phyloP scores from a whole-genome alignment of 2,329 filamentous ascomycete species.

The Aspergillus brunneoviolaceus region DNA sequence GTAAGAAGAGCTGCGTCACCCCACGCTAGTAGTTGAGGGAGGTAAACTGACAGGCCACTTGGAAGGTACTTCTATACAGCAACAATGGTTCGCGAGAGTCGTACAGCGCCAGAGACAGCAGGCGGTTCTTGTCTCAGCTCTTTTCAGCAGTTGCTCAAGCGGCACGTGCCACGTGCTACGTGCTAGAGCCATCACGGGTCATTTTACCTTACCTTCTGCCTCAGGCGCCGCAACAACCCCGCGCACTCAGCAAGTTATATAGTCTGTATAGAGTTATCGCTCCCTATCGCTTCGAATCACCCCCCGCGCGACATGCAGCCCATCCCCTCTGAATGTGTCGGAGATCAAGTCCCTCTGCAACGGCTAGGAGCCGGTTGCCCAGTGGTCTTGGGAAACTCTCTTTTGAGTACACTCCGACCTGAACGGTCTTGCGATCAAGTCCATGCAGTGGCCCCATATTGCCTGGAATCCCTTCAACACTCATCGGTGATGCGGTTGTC shows the following conservation, averaged over 20 bases:
- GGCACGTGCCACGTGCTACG: neutral
- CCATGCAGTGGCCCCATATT: neutral
- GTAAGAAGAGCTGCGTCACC: conserved; percentile 7
- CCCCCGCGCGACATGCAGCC: neutral
- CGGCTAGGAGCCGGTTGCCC: neutral
- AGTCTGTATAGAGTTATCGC: neutral
- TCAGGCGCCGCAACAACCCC: neutral
- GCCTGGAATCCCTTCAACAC: too few species aligned
- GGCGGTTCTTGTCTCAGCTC: too few species aligned
- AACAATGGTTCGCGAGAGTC: too few species aligned
- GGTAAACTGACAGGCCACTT: neutral
- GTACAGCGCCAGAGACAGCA: too few species aligned
- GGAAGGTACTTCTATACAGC: too few species aligned
- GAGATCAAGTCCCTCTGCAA: neutral
- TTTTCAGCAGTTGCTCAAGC: neutral
- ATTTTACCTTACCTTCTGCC: neutral
- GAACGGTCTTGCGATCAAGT: neutral
- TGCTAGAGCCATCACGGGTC: neutral
- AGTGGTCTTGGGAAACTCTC: neutral
- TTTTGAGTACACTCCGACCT: neutral
- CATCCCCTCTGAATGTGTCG: neutral
- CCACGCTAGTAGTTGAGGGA: neutral
- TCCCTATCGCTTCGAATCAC: neutral
- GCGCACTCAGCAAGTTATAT: neutral
- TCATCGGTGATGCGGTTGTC: too few species aligned